These are phyloP conservation scores for Fraxinus xanthoxyloides DNA, from an alignment of 305 asterid genomes.

Conservation along the genomic window DNA sequence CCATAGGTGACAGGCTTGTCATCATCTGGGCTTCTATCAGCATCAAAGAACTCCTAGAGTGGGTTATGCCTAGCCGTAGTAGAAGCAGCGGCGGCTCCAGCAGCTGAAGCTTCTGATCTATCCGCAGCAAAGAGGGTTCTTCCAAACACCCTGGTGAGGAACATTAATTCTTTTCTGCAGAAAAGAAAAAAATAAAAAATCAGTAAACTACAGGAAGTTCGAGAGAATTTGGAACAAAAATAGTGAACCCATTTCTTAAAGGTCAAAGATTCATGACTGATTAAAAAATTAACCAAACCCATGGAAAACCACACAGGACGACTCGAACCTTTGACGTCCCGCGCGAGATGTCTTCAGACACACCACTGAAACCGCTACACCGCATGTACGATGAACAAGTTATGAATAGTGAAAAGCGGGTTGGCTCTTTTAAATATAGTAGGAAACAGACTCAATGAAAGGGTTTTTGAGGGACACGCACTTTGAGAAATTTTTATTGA, in stretches of 20 bases:
- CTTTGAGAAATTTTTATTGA: too few relatives aligned
- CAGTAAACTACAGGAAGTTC: background rate
- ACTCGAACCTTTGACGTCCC: too few relatives aligned
- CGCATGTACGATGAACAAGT: too few relatives aligned
- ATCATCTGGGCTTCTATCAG: slow-evolving; percentile 54
- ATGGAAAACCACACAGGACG: too few relatives aligned
- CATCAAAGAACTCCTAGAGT: slow-evolving; percentile 75
- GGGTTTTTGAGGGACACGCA: too few relatives aligned
- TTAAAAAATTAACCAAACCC: too few relatives aligned
- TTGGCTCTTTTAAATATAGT: too few relatives aligned
- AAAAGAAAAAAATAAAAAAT: background rate
- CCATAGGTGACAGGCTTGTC: slow-evolving; percentile 76
- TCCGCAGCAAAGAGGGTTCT: slow-evolving; percentile 75
- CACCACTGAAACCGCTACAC: too few relatives aligned
- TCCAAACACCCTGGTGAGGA: slow-evolving; percentile 57
- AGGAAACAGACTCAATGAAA: too few relatives aligned
- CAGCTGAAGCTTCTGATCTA: slow-evolving; percentile 55
- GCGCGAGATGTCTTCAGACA: too few relatives aligned
- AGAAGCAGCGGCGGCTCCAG: slow-evolving; percentile 36
- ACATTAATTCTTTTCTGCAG: slow-evolving; percentile 35
- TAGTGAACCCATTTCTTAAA: background rate
- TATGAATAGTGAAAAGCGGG: too few relatives aligned
- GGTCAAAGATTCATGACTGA: too few relatives aligned
- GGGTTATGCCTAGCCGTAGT: slow-evolving; percentile 44
- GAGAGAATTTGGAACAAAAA: background rate